A percentile compares a stretch with the other conserved stretches of the same genome.
phyloP scores from a whole-genome alignment of 1,284 basidiomycete genomes.

The Ganoderma lucidum region DNA sequence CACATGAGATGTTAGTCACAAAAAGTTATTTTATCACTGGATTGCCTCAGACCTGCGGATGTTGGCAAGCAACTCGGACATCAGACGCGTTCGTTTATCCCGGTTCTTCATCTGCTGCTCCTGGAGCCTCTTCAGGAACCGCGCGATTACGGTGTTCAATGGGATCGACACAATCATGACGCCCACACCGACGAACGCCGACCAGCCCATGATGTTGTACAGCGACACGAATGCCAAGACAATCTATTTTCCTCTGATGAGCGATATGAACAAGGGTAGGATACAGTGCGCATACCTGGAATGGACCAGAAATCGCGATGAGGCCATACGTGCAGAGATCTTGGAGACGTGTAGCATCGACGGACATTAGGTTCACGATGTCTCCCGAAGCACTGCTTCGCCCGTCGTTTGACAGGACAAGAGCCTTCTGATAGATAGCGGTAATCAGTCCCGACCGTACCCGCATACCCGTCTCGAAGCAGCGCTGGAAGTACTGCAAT shows the following conservation, averaged over 20 bases:
- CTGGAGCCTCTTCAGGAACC: conserved; percentile 82
- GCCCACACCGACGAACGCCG: conserved; percentile 90
- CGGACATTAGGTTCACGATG: conserved; percentile 94
- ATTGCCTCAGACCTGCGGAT: conserved; percentile 74
- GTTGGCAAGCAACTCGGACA: conserved; percentile 88
- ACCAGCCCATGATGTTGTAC: conserved; percentile 90
- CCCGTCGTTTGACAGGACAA: conserved; percentile 88
- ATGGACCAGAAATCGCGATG: conserved; percentile 74
- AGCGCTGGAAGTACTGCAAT: conserved; percentile 80
- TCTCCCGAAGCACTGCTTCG: conserved; percentile 86
- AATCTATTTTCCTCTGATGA: conserved; percentile 60
- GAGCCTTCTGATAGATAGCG: conserved; percentile 86
- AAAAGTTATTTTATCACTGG: neutral
- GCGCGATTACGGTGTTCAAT: conserved; percentile 81
- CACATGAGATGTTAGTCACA: neutral
- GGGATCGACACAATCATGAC: conserved; percentile 90
- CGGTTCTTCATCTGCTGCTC: conserved; percentile 93
- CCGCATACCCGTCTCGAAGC: conserved; percentile 90
- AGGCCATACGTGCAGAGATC: conserved; percentile 87
- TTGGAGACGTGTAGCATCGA: conserved; percentile 86
- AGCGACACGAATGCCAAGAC: conserved; percentile 90
- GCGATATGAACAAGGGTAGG: neutral
- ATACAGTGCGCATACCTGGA: conserved; percentile 56
- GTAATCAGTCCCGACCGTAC: conserved; percentile 89
- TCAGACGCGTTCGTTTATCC: conserved; percentile 76